Base-by-base conservation (phyloP, 2,329 filamentous ascomycete species). In the Hypoxylon rubiginosum region DNA sequence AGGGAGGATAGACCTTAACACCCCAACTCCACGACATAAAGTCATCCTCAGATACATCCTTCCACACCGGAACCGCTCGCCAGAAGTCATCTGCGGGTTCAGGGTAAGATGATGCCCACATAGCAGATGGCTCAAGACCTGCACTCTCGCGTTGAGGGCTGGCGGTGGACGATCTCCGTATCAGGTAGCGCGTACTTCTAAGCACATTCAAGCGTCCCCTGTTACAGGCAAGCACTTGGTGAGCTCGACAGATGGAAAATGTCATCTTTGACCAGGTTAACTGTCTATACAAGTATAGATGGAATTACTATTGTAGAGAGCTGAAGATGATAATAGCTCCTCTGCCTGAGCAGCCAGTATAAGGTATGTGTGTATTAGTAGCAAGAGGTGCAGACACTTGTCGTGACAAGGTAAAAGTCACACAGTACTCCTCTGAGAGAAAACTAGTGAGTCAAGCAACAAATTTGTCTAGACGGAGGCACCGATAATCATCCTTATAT, bases 11-110 rank as follows among this genome's bases (percentile, higher is more conserved):
- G 68, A 72, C 73, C 28, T 70, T 72, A 21, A 45, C 53, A 45
- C 62, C 54, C 73, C 73, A 75, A 48, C 9, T 15, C 73, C 71
- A 75, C 21, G 71, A 72, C 19, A 70, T 9, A 55, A 74, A 75
- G 2, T 74, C 62, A 5, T 66, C 56, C 1, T 28, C 17, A 1
- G 69, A 43, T 3, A 70, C 53, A 26, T 68, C 63, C 32, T 43
- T 70, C 54, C 56, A 74, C 17, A 58, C 32, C 9, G 70, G 58
- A 11, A 73, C 21, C 10, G 36, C 39, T 3, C 70, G 70, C 74
- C 74, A 75, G 39, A 71, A 73, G 36, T 71, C 64, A 10, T 61
- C 39, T 4, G 45, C 30, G 2, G 36, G n/a, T 6, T 57, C 41
- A 0, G n/a, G 2, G 30, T 11, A 36, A 15, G n/a, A 3, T 19